Evolutionary conservation across 345 rosid genomes (phyloP), one percentile per base, ranked within the genome.

Genomic region (Brassica rapa): DNA sequence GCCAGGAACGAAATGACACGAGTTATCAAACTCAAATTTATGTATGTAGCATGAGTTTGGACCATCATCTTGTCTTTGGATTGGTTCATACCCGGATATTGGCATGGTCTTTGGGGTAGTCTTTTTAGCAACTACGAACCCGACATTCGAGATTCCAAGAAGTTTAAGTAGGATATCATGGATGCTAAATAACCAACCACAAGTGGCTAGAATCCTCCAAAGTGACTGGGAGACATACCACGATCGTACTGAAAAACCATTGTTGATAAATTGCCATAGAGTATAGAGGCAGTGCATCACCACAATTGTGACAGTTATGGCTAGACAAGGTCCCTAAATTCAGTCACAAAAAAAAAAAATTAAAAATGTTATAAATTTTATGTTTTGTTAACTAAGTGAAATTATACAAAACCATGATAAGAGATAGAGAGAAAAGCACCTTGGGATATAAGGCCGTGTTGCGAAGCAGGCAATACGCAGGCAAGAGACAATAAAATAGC

Each of bases 401-500:
- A 41, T 41, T 41, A 41, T 41, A 41, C 49, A 11, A 41, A 10
- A 41, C 49, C 4, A 41, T 41, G 49, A 41, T 41, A 41, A 21
- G 25, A 16, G 6, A 15, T 61, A 69, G 51, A 69, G 8, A 72
- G 60, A 37, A 8, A 41, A 57, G 15, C 8, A 89, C 91, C 90
- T 85, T 83, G 2, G 98, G 97, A 70, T 90, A 76, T 73, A 93
- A 93, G 68, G 73, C 71, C 1, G 89, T 72, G 77, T 87, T 68
- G 76, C 84, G 71, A 79, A 91, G 80, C 86, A 90, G 78, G 30
- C 89, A 88, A 65, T 87, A 90, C 23, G 93, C 87, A 8, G 97
- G 90, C 70, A 91, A 71, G 7, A 75, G 23, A 14, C 86, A 80
- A 16, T 87, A 93, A 35, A 85, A 75, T 1, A 89, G 80, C 86